Base-by-base conservation (phyloP, 2,329 filamentous ascomycete genomes). In the Ceratocystis diversiconidia region DNA sequence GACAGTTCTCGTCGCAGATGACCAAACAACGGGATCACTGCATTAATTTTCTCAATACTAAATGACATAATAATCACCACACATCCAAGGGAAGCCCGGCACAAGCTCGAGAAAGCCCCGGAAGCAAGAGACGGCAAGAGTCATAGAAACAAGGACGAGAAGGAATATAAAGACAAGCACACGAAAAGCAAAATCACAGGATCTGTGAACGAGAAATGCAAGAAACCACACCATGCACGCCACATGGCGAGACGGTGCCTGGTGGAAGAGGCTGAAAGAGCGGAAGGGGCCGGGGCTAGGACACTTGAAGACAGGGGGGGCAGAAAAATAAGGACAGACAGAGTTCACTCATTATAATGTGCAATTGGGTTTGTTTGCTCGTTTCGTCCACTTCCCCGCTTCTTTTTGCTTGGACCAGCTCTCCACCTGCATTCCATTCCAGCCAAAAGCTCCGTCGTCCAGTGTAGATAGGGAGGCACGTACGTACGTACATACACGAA, bases 191-290 rank as follows among this genome's bases (percentile, higher is more conserved):
- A 36, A 59, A 59, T 59, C 55, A n/a, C 28, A 36, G 55, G 55
- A 59, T 59, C 55, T 59, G 55, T 59, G 55, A 41, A 59, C 55
- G 55, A 59, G 28, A 59, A 59, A 59, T 59, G 55, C 55, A 36
- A 59, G 55, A 59, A 59, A 59, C 28, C 55, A 59, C 55, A 59
- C 28, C 55, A 59, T 59, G 55, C 28, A 59, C 55, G 55, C 55
- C 55, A 59, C 55, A 59, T 59, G 28, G 55, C 55, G 55, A 36
- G 55, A 59, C 28, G 28, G 55, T 36, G 55, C 55, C 55, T 59
- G 55, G n/a, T 59, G 28, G 28, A 25, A 59, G 55, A 59, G 28
- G 55, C 55, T 59, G 55, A 59, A 59, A 19, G 28, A 30, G 28
- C 55, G 55, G 55, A 59, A 59, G 55, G 30, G 55, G 55, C 55